Base-by-base conservation (phyloP, 495 filamentous ascomycete genomes). In the Articulospora tetracladia region DNA sequence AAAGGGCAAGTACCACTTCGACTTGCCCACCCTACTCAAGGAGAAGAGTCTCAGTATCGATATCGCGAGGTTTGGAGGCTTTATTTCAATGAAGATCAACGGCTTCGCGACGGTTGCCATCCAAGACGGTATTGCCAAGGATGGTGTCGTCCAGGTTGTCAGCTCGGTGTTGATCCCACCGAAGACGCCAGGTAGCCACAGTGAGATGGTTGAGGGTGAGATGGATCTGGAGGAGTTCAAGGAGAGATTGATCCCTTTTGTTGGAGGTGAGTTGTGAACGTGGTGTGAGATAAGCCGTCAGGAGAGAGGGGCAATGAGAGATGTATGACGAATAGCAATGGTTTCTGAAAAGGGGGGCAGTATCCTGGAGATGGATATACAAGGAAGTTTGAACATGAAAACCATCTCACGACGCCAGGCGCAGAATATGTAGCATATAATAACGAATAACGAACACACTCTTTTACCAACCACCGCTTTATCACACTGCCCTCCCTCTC, bases 101-200 rank as follows among this genome's bases (percentile, higher is more conserved):
- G 89, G 84, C 19, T 85, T 82, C 55, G 71, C 73, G 4, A 69
- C 62, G 7, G 84, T 93, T 2, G 72, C 74, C 1, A 70, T 88
- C 20, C 72, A 82, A 67, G 90, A 96, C 72, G 86, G 80, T 10
- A 66, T 91, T 46, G 86, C 85, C 0, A 75, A 69, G 27, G 87
- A 95, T 73, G 92, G 92, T 34, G 87, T 90, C 28, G 75, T 93
- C 28, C 92, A 96, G 61, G 84, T 91, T 41, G 73, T 93, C 8
- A 74, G 77, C 46, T 76, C 76, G 49, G 84, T 96, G 1, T 69
- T 96, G 57, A 83, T 96, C 66, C 92, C 92, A 64, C 90, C 90
- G 69, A 80, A 79, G 46, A 64, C 77, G 26, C 74, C 70, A 34
- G 66, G 70, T 19, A 63, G 58, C 15, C n/a, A 20, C 6, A 27